Percentiles rank a stretch among this genome's conserved stretches.
Conservation (phyloP, 495 filamentous ascomycete species). For the Hyaloscypha finlandica region DNA sequence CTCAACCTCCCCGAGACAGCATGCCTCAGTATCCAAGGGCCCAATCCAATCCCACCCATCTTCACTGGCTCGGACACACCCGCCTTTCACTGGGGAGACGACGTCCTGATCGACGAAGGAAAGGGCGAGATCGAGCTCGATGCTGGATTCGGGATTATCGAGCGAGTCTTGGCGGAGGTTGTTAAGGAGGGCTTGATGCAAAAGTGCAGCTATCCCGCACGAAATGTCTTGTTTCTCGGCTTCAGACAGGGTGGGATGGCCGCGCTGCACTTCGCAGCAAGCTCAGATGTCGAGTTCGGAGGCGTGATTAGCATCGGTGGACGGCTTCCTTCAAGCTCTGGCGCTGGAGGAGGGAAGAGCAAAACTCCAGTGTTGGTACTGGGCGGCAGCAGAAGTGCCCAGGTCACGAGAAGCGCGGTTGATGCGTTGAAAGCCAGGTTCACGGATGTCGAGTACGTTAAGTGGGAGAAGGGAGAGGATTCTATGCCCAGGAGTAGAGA, state of each 20-base stretch:
- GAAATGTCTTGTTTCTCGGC: slow-evolving; percentile 77
- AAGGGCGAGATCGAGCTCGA: slow-evolving; percentile 75
- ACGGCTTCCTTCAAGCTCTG: slow-evolving; percentile 55
- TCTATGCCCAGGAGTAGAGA: slow-evolving; percentile 80
- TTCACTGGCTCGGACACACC: slow-evolving; percentile 53
- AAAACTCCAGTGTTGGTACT: slow-evolving; percentile 76
- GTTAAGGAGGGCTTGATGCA: slow-evolving; percentile 60
- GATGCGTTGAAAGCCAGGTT: slow-evolving; percentile 66
- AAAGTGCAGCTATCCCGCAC: slow-evolving; percentile 68
- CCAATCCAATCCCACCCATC: slow-evolving; percentile 70
- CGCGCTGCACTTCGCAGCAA: slow-evolving; percentile 59
- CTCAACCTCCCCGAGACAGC: slow-evolving; percentile 81
- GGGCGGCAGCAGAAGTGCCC: slow-evolving; percentile 62
- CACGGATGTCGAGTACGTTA: slow-evolving; percentile 68
- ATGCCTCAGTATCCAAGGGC: slow-evolving; percentile 73
- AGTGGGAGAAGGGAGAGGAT: slow-evolving; percentile 75
- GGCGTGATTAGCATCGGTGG: slow-evolving; percentile 83
- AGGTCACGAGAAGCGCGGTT: slow-evolving; percentile 64
- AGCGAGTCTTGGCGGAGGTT: slow-evolving; percentile 46
- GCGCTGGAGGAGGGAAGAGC: slow-evolving; percentile 47
- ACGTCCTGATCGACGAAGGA: slow-evolving; percentile 65
- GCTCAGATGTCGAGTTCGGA: slow-evolving; percentile 36
- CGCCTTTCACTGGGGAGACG: slow-evolving; percentile 88
- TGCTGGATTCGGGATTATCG: slow-evolving; percentile 67
- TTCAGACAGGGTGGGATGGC: slow-evolving; percentile 87